Percentiles rank a stretch among this genome's conserved stretches.
Evolutionary conservation across 768 basidiomycete genomes (phyloP).

Genomic region (Serendipita sp.): DNA sequence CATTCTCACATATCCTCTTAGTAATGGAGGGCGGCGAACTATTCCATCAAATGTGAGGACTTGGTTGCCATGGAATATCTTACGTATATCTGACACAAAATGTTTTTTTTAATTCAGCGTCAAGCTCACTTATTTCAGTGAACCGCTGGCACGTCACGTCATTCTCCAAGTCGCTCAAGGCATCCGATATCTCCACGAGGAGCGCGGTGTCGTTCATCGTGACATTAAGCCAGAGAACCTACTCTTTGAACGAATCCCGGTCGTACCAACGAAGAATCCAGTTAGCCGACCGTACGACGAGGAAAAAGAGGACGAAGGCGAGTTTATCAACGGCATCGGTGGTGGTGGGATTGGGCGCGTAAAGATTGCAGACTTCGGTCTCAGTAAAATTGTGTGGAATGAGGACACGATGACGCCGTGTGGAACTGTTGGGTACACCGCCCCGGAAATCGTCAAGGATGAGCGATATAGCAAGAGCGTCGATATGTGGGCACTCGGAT

Average conservation of each 20-base stretch:
- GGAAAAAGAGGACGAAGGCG: conserved; percentile 96
- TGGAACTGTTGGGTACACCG: conserved; percentile 98
- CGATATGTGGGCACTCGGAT: conserved; percentile 99
- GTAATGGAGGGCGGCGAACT: conserved; percentile 97
- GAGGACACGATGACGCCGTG: conserved; percentile 99
- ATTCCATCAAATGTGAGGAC: conserved; percentile 69
- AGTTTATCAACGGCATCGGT: conserved; percentile 79
- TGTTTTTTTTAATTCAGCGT: conserved; percentile 27
- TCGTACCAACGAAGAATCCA: conserved; percentile 66
- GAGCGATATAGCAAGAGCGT: conserved; percentile 93
- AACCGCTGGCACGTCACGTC: conserved; percentile 91
- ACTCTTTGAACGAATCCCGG: conserved; percentile 82
- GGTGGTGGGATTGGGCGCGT: conserved; percentile 95
- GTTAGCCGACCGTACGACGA: conserved; percentile 82
- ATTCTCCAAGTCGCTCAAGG: conserved; percentile 91
- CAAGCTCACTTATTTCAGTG: conserved; percentile 96
- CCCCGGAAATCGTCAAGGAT: conserved; percentile 98
- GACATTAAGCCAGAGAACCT: conserved; percentile 99
- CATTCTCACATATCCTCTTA: conserved; percentile 19
- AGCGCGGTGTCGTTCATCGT: conserved; percentile 93
- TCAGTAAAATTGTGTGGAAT: conserved; percentile 96
- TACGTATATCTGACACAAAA: not conserved
- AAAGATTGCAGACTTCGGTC: conserved; percentile 97
- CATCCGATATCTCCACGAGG: conserved; percentile 91
- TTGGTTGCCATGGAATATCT: not conserved